Evolutionary conservation across 371 early-diverging fungal genomes (phyloP).

Genomic region (Vavraia culicis): DNA sequence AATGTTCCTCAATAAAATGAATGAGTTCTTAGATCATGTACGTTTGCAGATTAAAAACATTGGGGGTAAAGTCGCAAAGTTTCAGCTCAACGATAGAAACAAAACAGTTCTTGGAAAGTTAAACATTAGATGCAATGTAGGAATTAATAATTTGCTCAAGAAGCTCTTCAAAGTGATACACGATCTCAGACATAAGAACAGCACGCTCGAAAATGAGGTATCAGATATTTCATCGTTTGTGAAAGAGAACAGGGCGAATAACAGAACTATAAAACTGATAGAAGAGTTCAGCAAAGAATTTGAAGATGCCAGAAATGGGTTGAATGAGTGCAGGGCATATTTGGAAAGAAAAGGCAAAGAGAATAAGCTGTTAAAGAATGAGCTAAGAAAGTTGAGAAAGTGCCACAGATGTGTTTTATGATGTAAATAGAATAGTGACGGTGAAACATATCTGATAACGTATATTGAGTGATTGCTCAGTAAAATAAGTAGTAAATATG

Average conservation of each 20-base stretch:
- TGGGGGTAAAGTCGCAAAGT: not conserved
- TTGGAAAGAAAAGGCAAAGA: slow-evolving; percentile 34
- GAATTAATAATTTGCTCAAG: slow-evolving; percentile 10
- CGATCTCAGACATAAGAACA: slow-evolving; percentile 16
- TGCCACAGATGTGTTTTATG: too few relatives aligned
- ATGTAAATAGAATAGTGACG: too few relatives aligned
- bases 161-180: slow-evolving; percentile 6
- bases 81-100: slow-evolving; percentile 2
- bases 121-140: not conserved
- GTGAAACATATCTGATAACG: too few relatives aligned
- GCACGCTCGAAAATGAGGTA: slow-evolving; percentile 22
- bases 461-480: too few relatives aligned
- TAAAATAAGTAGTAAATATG: too few relatives aligned
- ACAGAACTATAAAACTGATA: slow-evolving; percentile 12
- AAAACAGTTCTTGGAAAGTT: slow-evolving; percentile 1
- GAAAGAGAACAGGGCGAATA: slow-evolving; percentile 23
- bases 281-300: slow-evolving; percentile 33
- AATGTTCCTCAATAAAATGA: too few relatives aligned
- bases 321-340: slow-evolving; percentile 27
- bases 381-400: slow-evolving; percentile 8
- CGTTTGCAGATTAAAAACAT: not conserved
- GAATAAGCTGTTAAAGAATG: slow-evolving; percentile 32
- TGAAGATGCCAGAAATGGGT: slow-evolving; percentile 29
- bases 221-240: slow-evolving; percentile 25
- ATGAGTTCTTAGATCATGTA: too few relatives aligned